Evolutionary conservation across 768 basidiomycete genomes (phyloP), one percentile per base, ranked within the genome.

Genomic region (Tulasnella sp.): DNA sequence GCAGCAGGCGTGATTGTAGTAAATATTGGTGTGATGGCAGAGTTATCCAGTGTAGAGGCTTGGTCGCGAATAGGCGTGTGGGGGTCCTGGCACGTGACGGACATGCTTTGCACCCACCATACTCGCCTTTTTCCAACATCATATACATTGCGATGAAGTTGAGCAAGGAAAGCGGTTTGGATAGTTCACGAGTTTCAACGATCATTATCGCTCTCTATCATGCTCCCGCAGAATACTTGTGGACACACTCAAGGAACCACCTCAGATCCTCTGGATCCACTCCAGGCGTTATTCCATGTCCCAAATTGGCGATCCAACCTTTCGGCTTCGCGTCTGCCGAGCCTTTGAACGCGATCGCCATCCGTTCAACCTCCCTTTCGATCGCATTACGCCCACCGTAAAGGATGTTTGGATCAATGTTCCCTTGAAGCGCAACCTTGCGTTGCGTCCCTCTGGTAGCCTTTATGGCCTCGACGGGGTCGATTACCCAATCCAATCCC

Each of bases 221-320:
- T n/a, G n/a, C n/a, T n/a, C n/a, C n/a, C n/a, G 49, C 25, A 2
- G 89, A 91, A 67, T 90, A 87, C 67, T 83, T 89, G 66, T 85
- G 87, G 49, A 92, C 78, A 67, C 91, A 93, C 70, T 94, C 80
- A 62, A 94, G 80, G 76, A 94, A 96, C 81, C 83, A 94, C 58
- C 77, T 75, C 70, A 96, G 74, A 70, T 96, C 90, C 56, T 97
- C 92, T 21, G 94, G 92, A 69, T 96, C 83, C 12, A 98, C 93
- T 25, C 83, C 87, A 11, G 96, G 96, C 3, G 92, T 96, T 65
- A 99, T 93, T 3, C 96, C 96, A 68, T 98, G 96, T 0, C 96
- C 96, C 21, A 99, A 74, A 72, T 98, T 98, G 7, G 88, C 87
- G 66, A 98, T 97, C 92, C 93, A 98, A 17, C 82, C 87, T 42